Conservation (phyloP, 495 filamentous ascomycete species). For the Clohesyomyces aquaticus region DNA sequence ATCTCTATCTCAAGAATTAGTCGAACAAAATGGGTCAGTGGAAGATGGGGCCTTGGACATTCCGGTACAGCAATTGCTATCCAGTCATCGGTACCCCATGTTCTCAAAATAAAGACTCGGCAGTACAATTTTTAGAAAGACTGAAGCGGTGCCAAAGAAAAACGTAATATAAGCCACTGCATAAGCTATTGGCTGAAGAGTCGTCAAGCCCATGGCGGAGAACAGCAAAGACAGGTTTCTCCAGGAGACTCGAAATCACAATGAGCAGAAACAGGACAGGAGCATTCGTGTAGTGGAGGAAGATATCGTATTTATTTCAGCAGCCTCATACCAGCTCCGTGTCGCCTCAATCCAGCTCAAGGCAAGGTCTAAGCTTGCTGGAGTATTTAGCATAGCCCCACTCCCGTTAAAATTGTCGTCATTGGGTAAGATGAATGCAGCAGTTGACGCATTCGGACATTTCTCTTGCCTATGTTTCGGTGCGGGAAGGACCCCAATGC, state of each 20-base stretch:
- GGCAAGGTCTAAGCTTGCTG: too few species aligned
- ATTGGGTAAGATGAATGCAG: not conserved
- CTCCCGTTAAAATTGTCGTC: too few species aligned
- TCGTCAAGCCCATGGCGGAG: constrained; percentile 1
- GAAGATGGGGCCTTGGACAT: too few species aligned
- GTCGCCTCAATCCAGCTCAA: not conserved
- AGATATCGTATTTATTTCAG: not conserved
- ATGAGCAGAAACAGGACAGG: not conserved
- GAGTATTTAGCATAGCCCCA: too few species aligned
- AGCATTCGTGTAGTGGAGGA: not conserved
- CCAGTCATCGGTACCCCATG: constrained; percentile 20
- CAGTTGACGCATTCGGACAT: not conserved
- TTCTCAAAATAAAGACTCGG: constrained; percentile 23
- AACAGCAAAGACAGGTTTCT: not conserved
- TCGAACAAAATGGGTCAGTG: too few species aligned
- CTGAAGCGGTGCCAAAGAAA: constrained; percentile 15
- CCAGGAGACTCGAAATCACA: not conserved
- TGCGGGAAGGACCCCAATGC: not conserved
- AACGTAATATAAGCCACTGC: constrained; percentile 15
- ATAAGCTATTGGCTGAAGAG: constrained; percentile 6
- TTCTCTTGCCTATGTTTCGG: not conserved
- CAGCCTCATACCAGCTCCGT: constrained; percentile 2
- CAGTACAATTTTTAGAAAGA: constrained; percentile 23
- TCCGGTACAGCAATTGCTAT: constrained; percentile 13
- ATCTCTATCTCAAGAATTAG: constrained; percentile 1